phyloP scores from a whole-genome alignment of 768 basidiomycete genomes.

The Pulveroboletus sp. region DNA sequence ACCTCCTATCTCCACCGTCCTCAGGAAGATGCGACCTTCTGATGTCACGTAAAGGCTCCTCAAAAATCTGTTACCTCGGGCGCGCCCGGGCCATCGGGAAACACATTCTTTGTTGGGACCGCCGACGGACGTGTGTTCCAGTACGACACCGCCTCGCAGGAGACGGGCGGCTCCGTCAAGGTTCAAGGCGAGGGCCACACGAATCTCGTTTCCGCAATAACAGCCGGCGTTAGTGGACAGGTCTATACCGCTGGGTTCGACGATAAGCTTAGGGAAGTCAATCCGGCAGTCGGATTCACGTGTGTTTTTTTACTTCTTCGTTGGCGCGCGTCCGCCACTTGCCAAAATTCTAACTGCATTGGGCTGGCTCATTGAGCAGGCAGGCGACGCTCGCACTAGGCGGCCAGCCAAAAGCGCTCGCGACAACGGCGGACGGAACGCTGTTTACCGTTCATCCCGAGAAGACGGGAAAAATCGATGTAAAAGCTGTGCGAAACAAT shows the following conservation, averaged over 20 bases:
- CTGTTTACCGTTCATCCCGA: constrained; percentile 58
- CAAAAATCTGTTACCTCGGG: constrained; percentile 78
- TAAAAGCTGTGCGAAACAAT: constrained; percentile 70
- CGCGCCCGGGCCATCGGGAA: constrained; percentile 33
- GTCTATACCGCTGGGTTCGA: constrained; percentile 79
- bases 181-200: constrained; percentile 69
- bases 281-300: constrained; percentile 30
- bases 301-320: constrained; percentile 19
- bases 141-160: constrained; percentile 42
- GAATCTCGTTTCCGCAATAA: constrained; percentile 64
- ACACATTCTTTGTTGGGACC: constrained; percentile 80
- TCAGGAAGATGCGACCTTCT: neutral
- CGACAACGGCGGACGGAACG: constrained; percentile 55
- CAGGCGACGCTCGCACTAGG: constrained; percentile 48
- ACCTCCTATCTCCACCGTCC: neutral
- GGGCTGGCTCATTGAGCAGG: constrained; percentile 35
- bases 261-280: constrained; percentile 71
- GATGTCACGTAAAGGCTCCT: constrained; percentile 52
- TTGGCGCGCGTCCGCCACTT: too few species aligned
- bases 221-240: constrained; percentile 44
- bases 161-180: constrained; percentile 28
- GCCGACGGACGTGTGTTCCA: constrained; percentile 75
- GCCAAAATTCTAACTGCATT: neutral
- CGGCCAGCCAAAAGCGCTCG: constrained; percentile 69
- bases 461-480: constrained; percentile 33